Evolutionary conservation across 2,329 filamentous ascomycete species (phyloP), one percentile per base, ranked within the genome.

Genomic region (Aureobasidium subglaciale): DNA sequence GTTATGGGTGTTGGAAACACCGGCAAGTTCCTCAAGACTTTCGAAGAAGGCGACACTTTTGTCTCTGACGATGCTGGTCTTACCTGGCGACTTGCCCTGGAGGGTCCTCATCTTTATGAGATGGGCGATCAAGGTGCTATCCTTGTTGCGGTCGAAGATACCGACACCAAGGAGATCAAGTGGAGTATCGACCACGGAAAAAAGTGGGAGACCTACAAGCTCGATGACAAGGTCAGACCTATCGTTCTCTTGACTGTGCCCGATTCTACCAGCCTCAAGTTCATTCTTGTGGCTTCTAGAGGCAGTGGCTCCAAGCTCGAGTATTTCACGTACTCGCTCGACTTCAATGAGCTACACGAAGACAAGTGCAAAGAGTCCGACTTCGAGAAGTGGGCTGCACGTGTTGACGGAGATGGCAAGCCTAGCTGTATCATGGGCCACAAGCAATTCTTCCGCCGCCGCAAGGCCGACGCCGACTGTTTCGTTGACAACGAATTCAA

Each of bases 391-490:
- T 99, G 93, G 93, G 83, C 83, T 61, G 93, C 93, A 22, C 84
- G 91, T 15, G 79, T 88, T 34, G 86, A 95, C 66, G 81, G 87
- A 27, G 81, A 96, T 20, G 87, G 87, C 29, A 81, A 95, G 50
- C 81, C 91, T 2, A 88, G 85, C 49, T 99, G 93, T 69, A 77
- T 99, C 61, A 97, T 99, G 92, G 93, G 93, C 18, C 91, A 96
- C 68, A 95, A 86, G 65, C 92, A 97, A 68, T 89, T 82, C 59
- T 99, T 87, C 71, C 80, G 77, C 55, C 84, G 93, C 60, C 85
- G 93, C 63, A 97, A 95, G 76, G 87, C 90, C 68, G 81, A 88
- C 63, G 86, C 88, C 16, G 83, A 95, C 59, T 99, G 95, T 71
- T 95, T 96, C 68, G 79, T 97, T 63, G 87, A 88, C 63, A 79